Conservation (phyloP, 129 eudicot genomes). For the Deinandra increscens region DNA sequence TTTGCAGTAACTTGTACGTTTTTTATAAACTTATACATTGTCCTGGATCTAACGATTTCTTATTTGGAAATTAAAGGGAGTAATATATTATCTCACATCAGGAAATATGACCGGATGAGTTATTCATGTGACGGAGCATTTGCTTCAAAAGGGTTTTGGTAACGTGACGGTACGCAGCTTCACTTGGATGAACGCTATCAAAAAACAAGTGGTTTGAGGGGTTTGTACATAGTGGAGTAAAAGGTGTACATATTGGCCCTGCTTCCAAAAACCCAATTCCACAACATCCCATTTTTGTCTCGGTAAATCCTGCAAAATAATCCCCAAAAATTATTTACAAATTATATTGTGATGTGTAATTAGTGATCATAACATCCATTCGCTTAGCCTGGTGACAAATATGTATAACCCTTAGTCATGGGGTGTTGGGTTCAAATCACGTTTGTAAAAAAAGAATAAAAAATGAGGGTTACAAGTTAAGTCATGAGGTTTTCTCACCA, state of each 20-base stretch:
- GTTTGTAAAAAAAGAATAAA: no score
- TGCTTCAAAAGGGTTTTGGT: constrained; percentile 32
- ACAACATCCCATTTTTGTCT: constrained; percentile 52
- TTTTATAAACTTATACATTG: constrained; percentile 6
- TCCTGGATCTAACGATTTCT: constrained; percentile 33
- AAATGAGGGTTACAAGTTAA: no score
- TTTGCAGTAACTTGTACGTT: background rate
- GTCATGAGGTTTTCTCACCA: no score
- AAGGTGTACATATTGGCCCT: constrained; percentile 44
- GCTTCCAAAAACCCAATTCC: constrained; percentile 51
- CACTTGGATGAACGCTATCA: constrained; percentile 66
- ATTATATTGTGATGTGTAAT: no score
- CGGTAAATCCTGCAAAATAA: constrained; percentile 30
- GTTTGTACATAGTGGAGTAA: constrained; percentile 47
- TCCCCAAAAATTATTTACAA: background rate
- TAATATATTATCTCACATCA: background rate
- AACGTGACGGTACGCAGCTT: constrained; percentile 45
- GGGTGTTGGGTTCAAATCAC: no score
- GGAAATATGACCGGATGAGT: constrained; percentile 3
- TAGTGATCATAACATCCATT: no score
- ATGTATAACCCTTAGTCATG: no score
- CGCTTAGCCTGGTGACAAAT: no score
- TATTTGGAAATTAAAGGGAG: constrained; percentile 13
- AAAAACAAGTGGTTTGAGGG: constrained; percentile 43
- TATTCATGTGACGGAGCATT: constrained; percentile 14